phyloP scores from a whole-genome alignment of 495 filamentous ascomycete genomes.

The Tuber microsphaerosporum region DNA sequence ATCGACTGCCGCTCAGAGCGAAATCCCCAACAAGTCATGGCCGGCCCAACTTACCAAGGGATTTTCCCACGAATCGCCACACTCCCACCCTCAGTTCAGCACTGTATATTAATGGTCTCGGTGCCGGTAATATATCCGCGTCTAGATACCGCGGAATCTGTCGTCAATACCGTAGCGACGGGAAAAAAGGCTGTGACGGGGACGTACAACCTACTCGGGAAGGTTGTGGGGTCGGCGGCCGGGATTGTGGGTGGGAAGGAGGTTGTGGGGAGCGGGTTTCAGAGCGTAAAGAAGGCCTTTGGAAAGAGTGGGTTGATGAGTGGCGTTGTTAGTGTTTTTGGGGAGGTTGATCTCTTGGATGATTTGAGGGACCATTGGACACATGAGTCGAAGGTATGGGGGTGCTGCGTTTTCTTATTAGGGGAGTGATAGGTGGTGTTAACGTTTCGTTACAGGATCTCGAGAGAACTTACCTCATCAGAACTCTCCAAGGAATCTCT shows the following conservation, averaged over 20 bases:
- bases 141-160: conserved; percentile 78
- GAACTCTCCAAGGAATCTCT: conserved; percentile 87
- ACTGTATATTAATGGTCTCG: conserved; percentile 90
- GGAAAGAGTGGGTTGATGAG: conserved; percentile 94
- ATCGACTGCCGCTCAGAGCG: conserved; percentile 86
- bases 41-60: conserved; percentile 93
- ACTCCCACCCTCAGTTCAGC: conserved; percentile 86
- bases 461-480: conserved; percentile 90
- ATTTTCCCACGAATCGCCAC: conserved; percentile 91
- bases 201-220: conserved; percentile 88
- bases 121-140: conserved; percentile 88
- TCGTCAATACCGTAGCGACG: conserved; percentile 84
- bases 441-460: conserved; percentile 55
- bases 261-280: conserved; percentile 83
- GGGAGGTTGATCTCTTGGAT: conserved; percentile 91
- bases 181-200: conserved; percentile 93
- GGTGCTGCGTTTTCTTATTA: background rate
- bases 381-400: conserved; percentile 75
- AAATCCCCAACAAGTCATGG: conserved; percentile 84
- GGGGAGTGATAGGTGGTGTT: background rate
- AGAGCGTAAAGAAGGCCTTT: conserved; percentile 87
- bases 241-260: conserved; percentile 92
- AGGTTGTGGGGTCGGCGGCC: conserved; percentile 85
- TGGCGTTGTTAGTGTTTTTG: conserved; percentile 85
- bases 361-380: conserved; percentile 96